Evolutionary conservation across 2,329 filamentous ascomycete species (phyloP), one percentile per base, ranked within the genome.

Genomic region (Zalaria sp.): DNA sequence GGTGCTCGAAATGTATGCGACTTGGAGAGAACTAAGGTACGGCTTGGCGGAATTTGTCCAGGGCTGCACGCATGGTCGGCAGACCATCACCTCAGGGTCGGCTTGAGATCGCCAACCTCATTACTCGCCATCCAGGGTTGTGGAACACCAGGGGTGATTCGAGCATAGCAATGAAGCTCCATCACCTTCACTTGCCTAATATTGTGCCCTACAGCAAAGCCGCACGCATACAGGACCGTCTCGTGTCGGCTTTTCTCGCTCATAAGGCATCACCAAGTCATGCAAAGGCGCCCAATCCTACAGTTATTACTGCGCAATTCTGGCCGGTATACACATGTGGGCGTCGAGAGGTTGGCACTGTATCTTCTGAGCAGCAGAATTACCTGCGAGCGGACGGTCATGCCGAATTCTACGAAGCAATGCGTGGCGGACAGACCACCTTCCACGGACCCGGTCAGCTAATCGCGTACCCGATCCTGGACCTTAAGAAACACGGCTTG

Each of bases 371-470:
- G 1, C 72, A 80, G 50, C 59, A 64, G 2, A 55, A 43, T 27
- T 57, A 59, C 49, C 52, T 69, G 29, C 52, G 62, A 37, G 48
- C 55, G 28, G 44, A 57, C 28, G 64, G 64, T 31, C 51, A 57
- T 26, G 82, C 81, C 3, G 66, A 73, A n/a, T 76, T 91, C 51
- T 62, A 75, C 35, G 71, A 79, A 52, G 81, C 84, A 9, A 73
- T 78, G n/a, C 79, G 91, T 42, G 91, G 91, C 46, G 91, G 91
- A 0, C 78, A 93, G 49, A 88, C 85, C 0, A 96, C 91, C 3
- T 96, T 94, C 65, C 91, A 98, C 58, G 91, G 89, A 0, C 91
- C 89, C 0, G 89, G 89, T 0, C 91, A 98, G 59, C 65, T 93
- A 38, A 83, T 95, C 31, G 77, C 88, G n/a, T 98, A 93, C 68